These are phyloP conservation scores for Penicillium herquei DNA, from an alignment of 495 filamentous ascomycete genomes.

Conservation along the genomic window DNA sequence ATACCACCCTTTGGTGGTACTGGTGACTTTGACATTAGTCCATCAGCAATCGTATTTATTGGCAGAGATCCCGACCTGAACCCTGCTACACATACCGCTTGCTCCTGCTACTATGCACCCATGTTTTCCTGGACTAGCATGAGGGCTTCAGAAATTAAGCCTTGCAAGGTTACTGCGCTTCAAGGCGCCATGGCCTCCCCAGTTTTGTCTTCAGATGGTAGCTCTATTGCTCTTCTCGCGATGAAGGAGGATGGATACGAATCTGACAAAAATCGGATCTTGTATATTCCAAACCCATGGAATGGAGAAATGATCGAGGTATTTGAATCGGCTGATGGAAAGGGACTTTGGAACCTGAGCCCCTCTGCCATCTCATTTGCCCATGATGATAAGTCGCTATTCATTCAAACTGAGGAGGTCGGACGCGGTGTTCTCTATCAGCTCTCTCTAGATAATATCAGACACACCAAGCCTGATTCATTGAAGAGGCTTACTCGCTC, in stretches of 20 bases:
- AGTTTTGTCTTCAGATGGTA: slow-evolving; percentile 72
- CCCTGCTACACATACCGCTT: slow-evolving; percentile 78
- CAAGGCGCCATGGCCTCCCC: slow-evolving; percentile 76
- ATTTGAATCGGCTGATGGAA: slow-evolving; percentile 59
- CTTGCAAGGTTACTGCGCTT: slow-evolving; percentile 37
- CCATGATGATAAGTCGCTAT: slow-evolving; percentile 60
- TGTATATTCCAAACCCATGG: slow-evolving; percentile 63
- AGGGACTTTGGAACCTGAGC: slow-evolving; percentile 65
- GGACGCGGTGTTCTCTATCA: slow-evolving; percentile 64
- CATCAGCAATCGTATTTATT: slow-evolving; percentile 68
- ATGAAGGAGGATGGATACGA: slow-evolving; percentile 85
- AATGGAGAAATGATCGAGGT: slow-evolving; percentile 58
- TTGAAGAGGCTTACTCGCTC: slow-evolving; percentile 58
- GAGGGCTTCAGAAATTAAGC: slow-evolving; percentile 39
- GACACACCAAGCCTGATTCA: slow-evolving; percentile 47
- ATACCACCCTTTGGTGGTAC: slow-evolving; percentile 61
- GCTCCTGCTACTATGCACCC: slow-evolving; percentile 60
- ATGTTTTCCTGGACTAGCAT: slow-evolving; percentile 58
- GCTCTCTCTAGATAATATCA: slow-evolving; percentile 52
- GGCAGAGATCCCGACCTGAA: slow-evolving; percentile 79
- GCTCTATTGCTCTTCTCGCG: slow-evolving; percentile 72
- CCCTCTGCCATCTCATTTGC: slow-evolving; percentile 67
- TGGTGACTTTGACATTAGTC: slow-evolving; percentile 58
- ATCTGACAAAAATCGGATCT: slow-evolving; percentile 77
- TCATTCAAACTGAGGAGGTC: slow-evolving; percentile 64